These are phyloP conservation scores for Talaromyces sp. DNA, from an alignment of 2,329 filamentous ascomycete genomes.

Conservation along the genomic window DNA sequence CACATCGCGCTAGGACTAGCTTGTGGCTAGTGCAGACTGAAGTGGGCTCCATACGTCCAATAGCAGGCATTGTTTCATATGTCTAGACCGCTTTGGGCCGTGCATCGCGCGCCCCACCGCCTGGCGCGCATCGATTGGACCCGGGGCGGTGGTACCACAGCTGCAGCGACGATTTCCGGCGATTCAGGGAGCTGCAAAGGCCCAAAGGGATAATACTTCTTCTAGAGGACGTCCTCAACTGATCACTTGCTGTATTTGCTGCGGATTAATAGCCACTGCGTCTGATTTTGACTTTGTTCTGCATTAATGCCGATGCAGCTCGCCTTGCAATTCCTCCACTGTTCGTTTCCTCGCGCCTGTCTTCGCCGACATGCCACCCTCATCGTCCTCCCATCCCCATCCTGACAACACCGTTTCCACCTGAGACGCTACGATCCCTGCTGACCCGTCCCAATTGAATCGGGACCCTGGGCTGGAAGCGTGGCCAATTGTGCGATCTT, in stretches of 20 bases:
- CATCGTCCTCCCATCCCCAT: not conserved
- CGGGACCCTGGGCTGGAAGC: not conserved
- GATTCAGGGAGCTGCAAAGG: not conserved
- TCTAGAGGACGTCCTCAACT: no score
- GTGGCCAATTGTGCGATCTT: not conserved
- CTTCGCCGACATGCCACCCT: not conserved
- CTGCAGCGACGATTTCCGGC: not conserved
- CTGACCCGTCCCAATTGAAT: not conserved
- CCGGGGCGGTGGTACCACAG: not conserved
- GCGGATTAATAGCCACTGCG: no score
- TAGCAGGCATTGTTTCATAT: rapidly evolving
- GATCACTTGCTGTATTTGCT: no score
- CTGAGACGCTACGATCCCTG: not conserved
- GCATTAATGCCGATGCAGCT: not conserved
- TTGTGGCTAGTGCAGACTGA: not conserved
- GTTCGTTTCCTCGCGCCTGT: not conserved
- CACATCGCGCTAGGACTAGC: not conserved
- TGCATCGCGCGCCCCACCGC: not conserved
- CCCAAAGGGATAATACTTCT: no score
- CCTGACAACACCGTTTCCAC: not conserved
- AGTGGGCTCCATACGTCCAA: not conserved
- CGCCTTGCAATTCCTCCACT: not conserved
- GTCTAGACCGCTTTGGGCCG: not conserved
- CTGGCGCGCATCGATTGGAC: not conserved
- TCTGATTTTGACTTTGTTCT: not conserved